Conservation (phyloP, 2,329 filamentous ascomycete genomes). For the Pseudogymnoascus sp. region DNA sequence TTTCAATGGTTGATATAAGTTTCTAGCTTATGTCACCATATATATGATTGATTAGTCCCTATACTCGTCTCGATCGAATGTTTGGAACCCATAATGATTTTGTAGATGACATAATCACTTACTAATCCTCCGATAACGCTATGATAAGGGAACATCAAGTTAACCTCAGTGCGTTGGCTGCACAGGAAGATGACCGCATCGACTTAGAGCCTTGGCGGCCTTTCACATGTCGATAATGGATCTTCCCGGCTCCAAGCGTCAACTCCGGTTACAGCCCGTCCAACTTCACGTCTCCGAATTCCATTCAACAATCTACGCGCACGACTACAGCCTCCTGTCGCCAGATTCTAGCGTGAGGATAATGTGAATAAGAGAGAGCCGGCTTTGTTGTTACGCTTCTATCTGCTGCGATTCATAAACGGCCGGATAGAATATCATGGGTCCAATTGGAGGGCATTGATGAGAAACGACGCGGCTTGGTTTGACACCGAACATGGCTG, state of each 20-base stretch:
- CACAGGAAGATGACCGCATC: not conserved
- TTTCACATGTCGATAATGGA: constrained; percentile 5
- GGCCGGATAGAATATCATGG: constrained; percentile 2
- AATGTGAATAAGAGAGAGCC: not conserved
- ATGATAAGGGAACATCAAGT: not conserved
- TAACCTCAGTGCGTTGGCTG: not conserved
- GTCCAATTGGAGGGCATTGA: constrained; percentile 8
- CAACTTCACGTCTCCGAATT: not conserved
- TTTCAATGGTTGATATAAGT: not conserved
- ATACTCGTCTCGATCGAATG: not conserved
- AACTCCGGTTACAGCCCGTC: not conserved
- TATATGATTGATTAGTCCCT: not conserved
- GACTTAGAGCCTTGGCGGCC: not conserved
- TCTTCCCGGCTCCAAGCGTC: not conserved
- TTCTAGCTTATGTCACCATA: not conserved
- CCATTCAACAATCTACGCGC: not conserved
- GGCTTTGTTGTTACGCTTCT: not conserved
- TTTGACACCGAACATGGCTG: constrained; percentile 53
- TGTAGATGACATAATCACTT: not conserved
- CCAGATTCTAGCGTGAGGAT: not conserved
- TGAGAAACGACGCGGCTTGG: constrained; percentile 13
- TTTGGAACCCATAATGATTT: not conserved
- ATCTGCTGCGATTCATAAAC: not conserved
- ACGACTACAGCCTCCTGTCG: not conserved
- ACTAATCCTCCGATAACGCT: not conserved